A percentile compares a stretch with the other conserved stretches of the same genome.
Conservation (phyloP, 73 alveolate species). For the Symbiodinium natans region DNA sequence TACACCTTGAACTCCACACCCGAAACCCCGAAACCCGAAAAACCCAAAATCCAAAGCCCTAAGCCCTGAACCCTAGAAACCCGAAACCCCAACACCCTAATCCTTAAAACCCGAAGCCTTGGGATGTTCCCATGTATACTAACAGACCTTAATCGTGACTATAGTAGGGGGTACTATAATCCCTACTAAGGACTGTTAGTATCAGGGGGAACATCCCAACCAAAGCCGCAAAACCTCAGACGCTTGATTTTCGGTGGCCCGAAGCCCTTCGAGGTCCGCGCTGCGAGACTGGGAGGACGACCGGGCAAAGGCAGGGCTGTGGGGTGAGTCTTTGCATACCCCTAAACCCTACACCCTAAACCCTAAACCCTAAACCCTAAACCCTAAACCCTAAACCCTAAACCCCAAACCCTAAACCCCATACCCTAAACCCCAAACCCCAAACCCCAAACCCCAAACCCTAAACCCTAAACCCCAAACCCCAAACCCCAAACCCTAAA, state of each 20-base stretch:
- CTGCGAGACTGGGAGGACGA: conserved; percentile 79
- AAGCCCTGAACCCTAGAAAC: too few relatives aligned
- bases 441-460: not conserved
- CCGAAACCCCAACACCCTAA: too few relatives aligned
- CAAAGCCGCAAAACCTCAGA: not conserved
- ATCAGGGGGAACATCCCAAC: too few relatives aligned
- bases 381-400: not conserved
- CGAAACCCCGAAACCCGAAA: not conserved
- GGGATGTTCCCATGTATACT: too few relatives aligned
- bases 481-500: too few relatives aligned
- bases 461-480: not conserved
- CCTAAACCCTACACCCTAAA: not conserved
- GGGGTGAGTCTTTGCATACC: too few relatives aligned
- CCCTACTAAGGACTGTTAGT: too few relatives aligned
- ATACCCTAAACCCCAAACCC: too few relatives aligned
- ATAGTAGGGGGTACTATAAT: too few relatives aligned
- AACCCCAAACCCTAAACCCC: not conserved
- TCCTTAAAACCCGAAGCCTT: too few relatives aligned
- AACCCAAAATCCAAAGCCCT: too few relatives aligned
- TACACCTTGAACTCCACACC: not conserved
- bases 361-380: not conserved
- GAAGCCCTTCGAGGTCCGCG: conserved; percentile 30
- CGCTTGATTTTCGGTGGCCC: not conserved
- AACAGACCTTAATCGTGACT: too few relatives aligned
- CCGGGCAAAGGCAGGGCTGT: conserved; percentile 75